Evolutionary conservation across 176 grass and related monocot species (phyloP).

Genomic region (Raddia guianensis): DNA sequence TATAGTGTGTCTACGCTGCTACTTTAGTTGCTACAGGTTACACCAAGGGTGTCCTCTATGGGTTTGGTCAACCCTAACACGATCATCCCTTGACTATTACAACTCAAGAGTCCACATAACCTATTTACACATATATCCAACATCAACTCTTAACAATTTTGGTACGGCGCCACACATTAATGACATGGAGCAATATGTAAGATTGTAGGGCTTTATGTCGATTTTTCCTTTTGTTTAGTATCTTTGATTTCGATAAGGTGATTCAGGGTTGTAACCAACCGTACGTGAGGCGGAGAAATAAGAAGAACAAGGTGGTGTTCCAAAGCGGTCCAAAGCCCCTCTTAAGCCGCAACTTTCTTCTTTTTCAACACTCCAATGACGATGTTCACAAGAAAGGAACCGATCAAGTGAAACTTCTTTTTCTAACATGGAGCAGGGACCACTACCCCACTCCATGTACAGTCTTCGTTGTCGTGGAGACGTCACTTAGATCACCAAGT

Average conservation of each 20-base stretch:
- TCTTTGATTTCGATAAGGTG: not conserved
- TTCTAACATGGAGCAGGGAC: not conserved
- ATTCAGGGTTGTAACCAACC: not conserved
- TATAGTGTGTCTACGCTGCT: no score
- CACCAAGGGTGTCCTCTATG: no score
- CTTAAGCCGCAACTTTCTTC: not conserved
- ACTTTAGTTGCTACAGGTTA: no score
- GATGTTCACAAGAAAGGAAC: not conserved
- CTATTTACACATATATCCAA: no score
- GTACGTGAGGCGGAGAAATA: not conserved
- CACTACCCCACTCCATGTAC: not conserved
- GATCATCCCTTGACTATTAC: no score
- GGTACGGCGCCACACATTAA: no score
- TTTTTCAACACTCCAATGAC: not conserved
- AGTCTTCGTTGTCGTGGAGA: not conserved
- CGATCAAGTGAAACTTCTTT: slow-evolving; percentile 5
- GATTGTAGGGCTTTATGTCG: no score
- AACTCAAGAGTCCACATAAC: no score
- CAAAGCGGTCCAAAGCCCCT: not conserved
- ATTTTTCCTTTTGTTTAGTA: no score
- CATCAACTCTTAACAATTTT: no score
- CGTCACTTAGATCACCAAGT: slow-evolving; percentile 11
- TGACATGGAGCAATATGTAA: no score
- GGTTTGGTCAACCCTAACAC: no score
- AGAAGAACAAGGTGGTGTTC: not conserved